These are phyloP conservation scores for Aspergillus ruber DNA, from an alignment of 2,329 filamentous ascomycete genomes.

Conservation along the genomic window DNA sequence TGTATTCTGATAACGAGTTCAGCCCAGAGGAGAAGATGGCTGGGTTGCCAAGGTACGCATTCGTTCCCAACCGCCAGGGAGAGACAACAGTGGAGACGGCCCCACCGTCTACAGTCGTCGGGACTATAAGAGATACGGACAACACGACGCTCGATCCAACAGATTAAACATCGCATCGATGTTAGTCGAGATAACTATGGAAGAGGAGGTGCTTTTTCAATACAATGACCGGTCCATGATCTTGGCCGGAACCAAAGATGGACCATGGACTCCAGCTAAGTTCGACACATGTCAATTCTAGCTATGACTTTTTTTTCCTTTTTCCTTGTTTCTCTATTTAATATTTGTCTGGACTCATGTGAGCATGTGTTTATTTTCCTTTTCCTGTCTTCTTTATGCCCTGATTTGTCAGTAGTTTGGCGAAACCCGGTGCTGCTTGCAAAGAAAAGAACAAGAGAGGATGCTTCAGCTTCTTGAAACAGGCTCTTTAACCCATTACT, in stretches of 20 bases:
- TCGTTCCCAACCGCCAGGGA: constrained; percentile 43
- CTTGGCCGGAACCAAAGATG: constrained; percentile 5
- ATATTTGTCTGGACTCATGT: background rate
- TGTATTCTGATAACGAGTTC: constrained; percentile 72
- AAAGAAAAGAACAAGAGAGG: constrained; percentile 5
- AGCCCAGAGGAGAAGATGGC: constrained; percentile 91
- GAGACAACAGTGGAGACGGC: constrained; percentile 31
- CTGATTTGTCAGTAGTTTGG: constrained; percentile 32
- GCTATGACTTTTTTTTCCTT: constrained; percentile 20
- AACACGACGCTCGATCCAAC: constrained; percentile 29
- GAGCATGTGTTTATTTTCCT: constrained; percentile 1
- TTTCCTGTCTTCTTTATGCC: constrained; percentile 20
- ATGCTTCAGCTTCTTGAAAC: constrained; percentile 1
- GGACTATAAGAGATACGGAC: constrained; percentile 27
- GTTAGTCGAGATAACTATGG: background rate
- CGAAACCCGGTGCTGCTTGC: constrained; percentile 8
- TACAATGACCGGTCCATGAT: background rate
- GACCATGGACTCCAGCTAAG: constrained; percentile 31
- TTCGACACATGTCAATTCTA: constrained; percentile 30
- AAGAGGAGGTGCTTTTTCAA: background rate
- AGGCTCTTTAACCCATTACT: background rate
- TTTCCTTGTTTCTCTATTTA: constrained; percentile 11
- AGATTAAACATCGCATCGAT: constrained; percentile 15
- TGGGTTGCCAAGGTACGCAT: constrained; percentile 67
- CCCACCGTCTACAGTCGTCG: constrained; percentile 28